Base-by-base conservation (phyloP, 2,329 filamentous ascomycete species). In the Pseudocercospora fuligena region DNA sequence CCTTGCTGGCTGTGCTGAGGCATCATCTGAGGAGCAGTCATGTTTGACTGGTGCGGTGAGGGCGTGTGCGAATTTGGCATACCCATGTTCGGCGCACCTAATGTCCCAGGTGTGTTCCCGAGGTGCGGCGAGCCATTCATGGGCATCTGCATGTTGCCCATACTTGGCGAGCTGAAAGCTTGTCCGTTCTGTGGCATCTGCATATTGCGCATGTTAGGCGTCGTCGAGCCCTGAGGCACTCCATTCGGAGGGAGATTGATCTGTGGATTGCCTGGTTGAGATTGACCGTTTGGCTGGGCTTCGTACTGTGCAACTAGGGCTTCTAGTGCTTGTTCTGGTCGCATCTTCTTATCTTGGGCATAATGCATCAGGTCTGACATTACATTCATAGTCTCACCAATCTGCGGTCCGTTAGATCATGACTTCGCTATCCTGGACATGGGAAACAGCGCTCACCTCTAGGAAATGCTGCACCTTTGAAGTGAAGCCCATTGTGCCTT, bases 331-430 rank as follows among this genome's bases (percentile, higher is more conserved):
- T 88, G 82, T 21, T 81, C 79, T 2, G 87, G 85, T 29, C 82
- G 82, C 63, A 88, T 74, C 21, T 83, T 80, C 70, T 87, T 82
- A 58, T 84, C 80, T 64, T 86, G 82, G 25, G 85, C 85, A 70
- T 84, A 87, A 59, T 82, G 81, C 79, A 89, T 88, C 36, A 90
- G 77, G 66, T 84, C 82, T 65, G 84, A 84, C 88, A 90, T 90
- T 70, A 86, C 82, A 62, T 86, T 88, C 75, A 90, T 85, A 31
- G 87, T 89, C 77, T 90, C 89, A 66, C 86, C 86, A 67, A 89
- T 84, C 88, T 90, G 74, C 47, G 62, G 8, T 51, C 59, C 33
- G 65, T 70, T 68, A 70, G 68, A 66, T 66, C 12, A 60, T 47
- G 63, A 53, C 27, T 36, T 57, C 29, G 46, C 33, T 59, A 7